Evolutionary conservation across 108 stramenopile species (phyloP), one percentile per base, ranked within the genome.

Genomic region (Mayamaea pseudoterrestris): DNA sequence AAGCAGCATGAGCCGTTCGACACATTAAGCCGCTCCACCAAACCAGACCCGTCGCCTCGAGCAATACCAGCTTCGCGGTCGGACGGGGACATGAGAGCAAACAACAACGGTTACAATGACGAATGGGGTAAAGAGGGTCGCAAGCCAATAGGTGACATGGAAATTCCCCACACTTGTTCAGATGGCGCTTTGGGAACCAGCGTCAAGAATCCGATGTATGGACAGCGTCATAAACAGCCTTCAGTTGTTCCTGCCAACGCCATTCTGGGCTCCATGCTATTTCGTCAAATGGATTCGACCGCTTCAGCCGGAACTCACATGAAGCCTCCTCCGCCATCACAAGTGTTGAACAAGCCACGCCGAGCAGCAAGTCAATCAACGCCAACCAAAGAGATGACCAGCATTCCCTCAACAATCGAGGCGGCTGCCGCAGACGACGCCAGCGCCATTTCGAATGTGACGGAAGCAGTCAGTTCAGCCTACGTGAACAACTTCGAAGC

Each of bases 401-500:
- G 28, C 27, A 27, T 45, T 4, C 44, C 44, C 21, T 26, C 44
- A 45, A 27, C 44, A 5, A 20, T 45, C 27, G n/a, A n/a, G n/a
- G n/a, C 13, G n/a, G 26, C 21, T n/a, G 5, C 44, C 20, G 44
- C n/a, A 13, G 24, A 22, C 20, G 4, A 14, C 13, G 44, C 24
- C 14, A 20, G 17, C 6, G 13, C 32, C 9, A 27, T 45, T 45
- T 45, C 44, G 4, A 45, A 27, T 24, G 21, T 45, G 4, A 45
- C 44, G 44, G 44, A 45, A 45, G 44, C 24, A 45, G 44, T 26
- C 24, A 45, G 44, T 23, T 45, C 44, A 7, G 24, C 27, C 27
- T 45, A 45, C 27, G 25, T 27, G 13, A 45, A 45, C 25, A 45
- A 20, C 26, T 45, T 45, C 22, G 17, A 45, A 13, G 5, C n/a